These are phyloP conservation scores for Nymphaea colorata DNA, from an alignment of 164 flowering plant species.

Conservation along the genomic window DNA sequence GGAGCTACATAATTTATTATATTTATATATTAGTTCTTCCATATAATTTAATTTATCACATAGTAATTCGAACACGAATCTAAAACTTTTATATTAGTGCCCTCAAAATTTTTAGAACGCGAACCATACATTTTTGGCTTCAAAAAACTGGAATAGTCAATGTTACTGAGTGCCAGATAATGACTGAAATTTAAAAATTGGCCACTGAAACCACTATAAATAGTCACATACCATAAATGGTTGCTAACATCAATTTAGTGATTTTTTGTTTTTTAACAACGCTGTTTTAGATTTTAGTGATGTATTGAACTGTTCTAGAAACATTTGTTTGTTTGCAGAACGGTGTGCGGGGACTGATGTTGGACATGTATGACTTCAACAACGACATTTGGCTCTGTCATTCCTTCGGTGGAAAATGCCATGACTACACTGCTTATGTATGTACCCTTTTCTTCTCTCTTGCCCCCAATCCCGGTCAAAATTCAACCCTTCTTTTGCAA, in stretches of 20 bases:
- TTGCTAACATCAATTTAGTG: neutral
- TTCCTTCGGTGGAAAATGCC: constrained; percentile 67
- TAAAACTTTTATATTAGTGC: no score
- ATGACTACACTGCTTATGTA: constrained; percentile 73
- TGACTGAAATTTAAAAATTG: neutral
- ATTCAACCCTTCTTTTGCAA: no score
- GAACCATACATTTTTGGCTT: no score
- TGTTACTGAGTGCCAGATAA: neutral
- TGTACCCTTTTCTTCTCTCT: constrained; percentile 22
- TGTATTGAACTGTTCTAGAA: no score
- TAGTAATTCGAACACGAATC: no score
- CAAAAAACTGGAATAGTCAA: no score
- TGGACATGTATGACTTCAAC: constrained; percentile 72
- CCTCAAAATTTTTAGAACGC: no score
- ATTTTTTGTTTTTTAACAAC: neutral
- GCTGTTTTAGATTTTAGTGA: neutral
- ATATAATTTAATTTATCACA: no score
- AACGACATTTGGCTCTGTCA: constrained; percentile 89
- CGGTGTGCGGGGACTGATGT: constrained; percentile 87
- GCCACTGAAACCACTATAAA: no score
- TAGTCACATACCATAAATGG: neutral
- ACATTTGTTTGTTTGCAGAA: constrained; percentile 29
- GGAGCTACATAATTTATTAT: no score
- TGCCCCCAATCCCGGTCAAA: no score
- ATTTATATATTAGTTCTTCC: no score